These are phyloP conservation scores for Talaromyces sp. DNA, from an alignment of 2,329 filamentous ascomycete species.

Conservation along the genomic window DNA sequence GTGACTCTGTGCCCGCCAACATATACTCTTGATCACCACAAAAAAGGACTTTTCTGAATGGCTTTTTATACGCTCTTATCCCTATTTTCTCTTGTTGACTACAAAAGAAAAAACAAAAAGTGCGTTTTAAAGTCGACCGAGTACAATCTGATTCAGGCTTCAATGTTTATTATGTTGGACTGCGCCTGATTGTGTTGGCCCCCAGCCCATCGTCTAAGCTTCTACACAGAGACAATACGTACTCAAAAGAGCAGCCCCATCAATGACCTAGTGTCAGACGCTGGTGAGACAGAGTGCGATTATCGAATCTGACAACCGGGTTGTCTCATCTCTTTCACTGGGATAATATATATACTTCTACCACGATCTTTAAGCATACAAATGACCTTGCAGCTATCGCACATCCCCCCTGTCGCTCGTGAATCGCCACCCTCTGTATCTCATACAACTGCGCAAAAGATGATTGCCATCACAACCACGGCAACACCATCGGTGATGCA, in stretches of 20 bases:
- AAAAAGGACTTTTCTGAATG: neutral
- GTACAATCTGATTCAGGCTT: conserved; percentile 1
- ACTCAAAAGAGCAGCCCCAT: conserved; percentile 9
- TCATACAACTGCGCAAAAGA: conserved; percentile 15
- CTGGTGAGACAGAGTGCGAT: conserved; percentile 1
- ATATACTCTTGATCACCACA: neutral
- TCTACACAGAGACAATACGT: neutral
- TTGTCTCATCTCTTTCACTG: neutral
- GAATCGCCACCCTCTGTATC: conserved; percentile 18
- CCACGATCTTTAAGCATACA: conserved; percentile 14
- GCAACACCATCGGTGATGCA: conserved; percentile 18
- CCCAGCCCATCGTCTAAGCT: neutral
- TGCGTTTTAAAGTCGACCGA: neutral
- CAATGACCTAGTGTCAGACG: neutral
- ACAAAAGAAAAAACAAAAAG: neutral
- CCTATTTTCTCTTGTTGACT: neutral
- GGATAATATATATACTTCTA: neutral
- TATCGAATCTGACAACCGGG: conserved; percentile 8
- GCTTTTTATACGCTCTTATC: neutral
- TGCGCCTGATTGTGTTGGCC: conserved; percentile 8
- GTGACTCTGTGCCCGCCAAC: neutral
- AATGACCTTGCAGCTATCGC: conserved; percentile 16
- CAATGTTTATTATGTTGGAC: neutral
- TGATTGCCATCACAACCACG: conserved; percentile 16
- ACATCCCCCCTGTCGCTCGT: conserved; percentile 14